These are phyloP conservation scores for Mikania micrantha DNA, from an alignment of 129 eudicot genomes.

Conservation along the genomic window DNA sequence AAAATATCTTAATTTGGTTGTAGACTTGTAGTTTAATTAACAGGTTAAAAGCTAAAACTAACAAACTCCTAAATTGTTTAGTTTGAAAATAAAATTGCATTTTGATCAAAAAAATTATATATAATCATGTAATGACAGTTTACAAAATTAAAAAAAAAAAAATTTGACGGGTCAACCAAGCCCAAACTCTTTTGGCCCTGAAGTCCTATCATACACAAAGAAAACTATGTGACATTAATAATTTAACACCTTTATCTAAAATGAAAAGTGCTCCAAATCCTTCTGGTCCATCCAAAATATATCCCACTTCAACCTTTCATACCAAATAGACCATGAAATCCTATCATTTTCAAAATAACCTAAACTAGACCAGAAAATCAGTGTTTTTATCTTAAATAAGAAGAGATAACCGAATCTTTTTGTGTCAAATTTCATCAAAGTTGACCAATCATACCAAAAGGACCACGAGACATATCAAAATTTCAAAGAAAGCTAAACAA, in stretches of 20 bases:
- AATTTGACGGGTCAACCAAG: background rate
- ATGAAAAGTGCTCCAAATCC: background rate
- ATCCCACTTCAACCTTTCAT: slow-evolving; percentile 4
- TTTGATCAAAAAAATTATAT: too few relatives aligned
- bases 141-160: background rate
- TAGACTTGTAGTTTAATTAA: too few relatives aligned
- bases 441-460: background rate
- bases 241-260: background rate
- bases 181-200: background rate
- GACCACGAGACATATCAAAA: background rate
- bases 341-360: background rate
- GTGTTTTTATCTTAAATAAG: background rate
- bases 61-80: background rate
- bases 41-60: too few relatives aligned
- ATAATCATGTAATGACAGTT: background rate
- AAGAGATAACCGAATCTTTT: background rate
- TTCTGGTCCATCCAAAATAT: slow-evolving; percentile 4
- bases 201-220: background rate
- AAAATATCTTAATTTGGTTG: too few relatives aligned
- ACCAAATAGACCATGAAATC: slow-evolving; percentile 7
- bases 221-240: background rate
- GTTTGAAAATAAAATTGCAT: background rate
- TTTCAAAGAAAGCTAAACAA: background rate
- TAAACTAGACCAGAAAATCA: background rate
- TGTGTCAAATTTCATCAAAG: background rate